These are phyloP conservation scores for Kwoniella dejecticola DNA, from an alignment of 768 basidiomycete species.

Conservation along the genomic window DNA sequence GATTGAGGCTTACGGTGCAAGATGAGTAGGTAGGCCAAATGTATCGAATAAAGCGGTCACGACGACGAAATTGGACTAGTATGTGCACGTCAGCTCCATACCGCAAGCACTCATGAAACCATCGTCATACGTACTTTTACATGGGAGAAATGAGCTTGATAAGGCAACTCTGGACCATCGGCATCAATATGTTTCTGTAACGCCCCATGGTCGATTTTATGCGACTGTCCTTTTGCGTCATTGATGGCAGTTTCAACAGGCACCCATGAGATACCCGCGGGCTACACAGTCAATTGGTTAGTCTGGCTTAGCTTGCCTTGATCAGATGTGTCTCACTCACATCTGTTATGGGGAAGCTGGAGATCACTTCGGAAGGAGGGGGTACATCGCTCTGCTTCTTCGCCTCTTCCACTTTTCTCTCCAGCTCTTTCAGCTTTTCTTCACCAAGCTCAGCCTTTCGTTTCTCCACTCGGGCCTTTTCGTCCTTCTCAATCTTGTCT, in stretches of 20 bases:
- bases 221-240: conserved; percentile 36
- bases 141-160: conserved; percentile 92
- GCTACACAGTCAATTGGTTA: conserved; percentile 31
- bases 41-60: conserved; percentile 79
- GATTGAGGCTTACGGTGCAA: conserved; percentile 70
- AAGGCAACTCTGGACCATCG: conserved; percentile 72
- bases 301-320: too few species aligned
- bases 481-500: conserved; percentile 74
- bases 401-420: conserved; percentile 71
- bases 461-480: conserved; percentile 71
- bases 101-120: background rate
- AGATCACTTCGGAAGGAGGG: conserved; percentile 78
- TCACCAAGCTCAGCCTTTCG: conserved; percentile 74
- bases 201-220: conserved; percentile 55
- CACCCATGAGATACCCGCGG: conserved; percentile 86
- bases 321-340: conserved; percentile 57
- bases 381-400: conserved; percentile 81
- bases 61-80: conserved; percentile 86
- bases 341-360: conserved; percentile 84
- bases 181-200: conserved; percentile 67
- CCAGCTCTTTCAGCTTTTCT: conserved; percentile 73
- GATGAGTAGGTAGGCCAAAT: conserved; percentile 67
- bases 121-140: conserved; percentile 66
- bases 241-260: conserved; percentile 63
- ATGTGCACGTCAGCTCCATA: conserved; percentile 15